Evolutionary conservation across 1,139 yeast species (phyloP).

Genomic region (Diutina mesorugosa): DNA sequence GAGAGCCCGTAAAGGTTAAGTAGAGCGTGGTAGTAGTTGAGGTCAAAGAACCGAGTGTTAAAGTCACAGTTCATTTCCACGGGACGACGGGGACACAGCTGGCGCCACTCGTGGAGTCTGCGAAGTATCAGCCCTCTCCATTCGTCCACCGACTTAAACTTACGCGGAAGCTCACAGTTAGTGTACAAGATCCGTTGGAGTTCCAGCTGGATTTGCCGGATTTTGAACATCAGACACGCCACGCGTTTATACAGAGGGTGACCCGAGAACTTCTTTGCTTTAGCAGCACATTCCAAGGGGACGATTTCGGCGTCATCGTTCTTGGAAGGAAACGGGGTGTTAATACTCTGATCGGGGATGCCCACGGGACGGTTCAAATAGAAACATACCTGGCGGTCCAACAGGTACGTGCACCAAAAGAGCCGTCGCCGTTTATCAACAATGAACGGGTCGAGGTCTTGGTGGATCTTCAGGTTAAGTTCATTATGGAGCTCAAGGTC

Average conservation of each 20-base stretch:
- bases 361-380: conserved; percentile 66
- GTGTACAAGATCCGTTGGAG: conserved; percentile 64
- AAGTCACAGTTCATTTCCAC: conserved; percentile 64
- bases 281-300: conserved; percentile 4
- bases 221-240: background rate
- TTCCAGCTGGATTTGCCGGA: conserved; percentile 10
- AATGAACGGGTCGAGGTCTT: conserved; percentile 32
- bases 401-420: conserved; percentile 81
- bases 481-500: conserved; percentile 68
- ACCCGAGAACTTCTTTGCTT: background rate
- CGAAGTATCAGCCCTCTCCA: conserved; percentile 45
- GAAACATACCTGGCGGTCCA: conserved; percentile 70
- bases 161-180: conserved; percentile 56
- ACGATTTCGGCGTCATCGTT: conserved; percentile 58
- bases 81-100: conserved; percentile 40
- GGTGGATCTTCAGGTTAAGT: conserved; percentile 19
- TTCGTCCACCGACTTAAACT: conserved; percentile 35
- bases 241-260: conserved; percentile 1
- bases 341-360: conserved; percentile 57
- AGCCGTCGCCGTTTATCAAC: conserved; percentile 64
- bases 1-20: conserved; percentile 66
- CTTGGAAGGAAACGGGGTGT: conserved; percentile 56
- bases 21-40: conserved; percentile 69
- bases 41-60: conserved; percentile 51
- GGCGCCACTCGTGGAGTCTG: conserved; percentile 50